A percentile compares a stretch with the other conserved stretches of the same genome.
Conservation (phyloP, 441 rosid species). For the Kokia cookei region DNA sequence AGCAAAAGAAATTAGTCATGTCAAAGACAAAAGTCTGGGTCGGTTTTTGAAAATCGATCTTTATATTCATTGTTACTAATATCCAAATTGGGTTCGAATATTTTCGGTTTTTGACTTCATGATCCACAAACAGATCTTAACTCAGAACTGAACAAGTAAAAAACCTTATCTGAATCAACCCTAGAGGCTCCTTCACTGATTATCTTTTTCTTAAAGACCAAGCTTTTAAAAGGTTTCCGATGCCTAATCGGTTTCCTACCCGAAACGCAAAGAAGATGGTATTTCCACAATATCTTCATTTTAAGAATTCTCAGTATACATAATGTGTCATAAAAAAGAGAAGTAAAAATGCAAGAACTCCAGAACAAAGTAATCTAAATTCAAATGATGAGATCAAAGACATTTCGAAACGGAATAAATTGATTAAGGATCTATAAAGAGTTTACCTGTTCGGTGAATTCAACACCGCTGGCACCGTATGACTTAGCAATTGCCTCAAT, state of each 20-base stretch:
- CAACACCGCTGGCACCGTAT: conserved; percentile 89
- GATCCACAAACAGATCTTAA: background rate
- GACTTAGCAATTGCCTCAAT: conserved; percentile 91
- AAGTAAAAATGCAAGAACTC: background rate
- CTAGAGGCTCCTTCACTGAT: too few species aligned
- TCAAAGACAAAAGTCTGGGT: background rate
- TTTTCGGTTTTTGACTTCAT: background rate
- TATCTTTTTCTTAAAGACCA: too few species aligned
- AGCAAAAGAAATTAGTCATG: background rate
- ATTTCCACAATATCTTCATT: background rate
- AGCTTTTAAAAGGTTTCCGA: background rate
- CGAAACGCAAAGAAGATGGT: background rate
- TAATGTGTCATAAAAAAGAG: background rate
- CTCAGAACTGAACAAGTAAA: background rate
- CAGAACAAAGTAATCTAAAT: background rate
- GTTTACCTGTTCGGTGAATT: conserved; percentile 84
- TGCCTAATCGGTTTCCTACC: background rate
- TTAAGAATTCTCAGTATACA: background rate
- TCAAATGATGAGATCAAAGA: background rate
- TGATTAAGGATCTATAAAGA: background rate
- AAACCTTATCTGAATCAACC: background rate
- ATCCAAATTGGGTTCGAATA: background rate
- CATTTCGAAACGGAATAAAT: background rate
- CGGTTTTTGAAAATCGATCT: background rate
- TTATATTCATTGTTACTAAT: background rate